Evolutionary conservation across 768 basidiomycete genomes (phyloP), one percentile per base, ranked within the genome.

Genomic region (Sarcodon sp.): DNA sequence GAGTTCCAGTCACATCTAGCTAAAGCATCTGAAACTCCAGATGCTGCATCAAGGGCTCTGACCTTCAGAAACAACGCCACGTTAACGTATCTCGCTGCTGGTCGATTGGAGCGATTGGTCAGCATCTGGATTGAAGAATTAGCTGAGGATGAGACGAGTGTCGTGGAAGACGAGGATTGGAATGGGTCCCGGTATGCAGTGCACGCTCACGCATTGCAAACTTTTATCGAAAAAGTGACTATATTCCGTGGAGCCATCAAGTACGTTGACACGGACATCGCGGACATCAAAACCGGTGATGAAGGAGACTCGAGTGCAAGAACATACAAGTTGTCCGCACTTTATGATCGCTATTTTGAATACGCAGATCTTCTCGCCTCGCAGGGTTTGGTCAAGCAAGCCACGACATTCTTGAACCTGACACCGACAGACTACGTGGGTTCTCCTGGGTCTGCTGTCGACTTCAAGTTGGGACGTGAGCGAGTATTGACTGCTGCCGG

Each of bases 281-380:
- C 63, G 1, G 52, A 47, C 15, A 58, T 63, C 44, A 55, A 62
- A 1, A 51, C 64, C 0, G 60, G 70, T 8, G 61, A 61, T 7
- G 59, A 59, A 0, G 67, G 60, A 4, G 66, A 69, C 27, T 70
- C 69, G 4, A 69, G 75, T 41, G 64, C 69, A 4, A 76, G 81
- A 61, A 69, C 78, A 1, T 97, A 84, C 73, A 91, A 89, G 64
- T 75, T 98, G 13, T 79, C 87, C 0, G 70, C 69, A 7, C 66
- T 99, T 43, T 98, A 99, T 59, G 92, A 97, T 58, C 76, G 84
- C 11, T 98, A 96, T 69, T 80, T 87, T 58, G 96, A 98, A 63
- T 99, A 98, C 56, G 91, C 94, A 3, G 89, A 96, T 53, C 68
- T 97, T 46, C 73, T 99, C 21, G 87, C 87, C 6, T 75, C 83